Evolutionary conservation across 2,329 filamentous ascomycete genomes (phyloP), one percentile per base, ranked within the genome.

Genomic region (Botrytis galanthina): DNA sequence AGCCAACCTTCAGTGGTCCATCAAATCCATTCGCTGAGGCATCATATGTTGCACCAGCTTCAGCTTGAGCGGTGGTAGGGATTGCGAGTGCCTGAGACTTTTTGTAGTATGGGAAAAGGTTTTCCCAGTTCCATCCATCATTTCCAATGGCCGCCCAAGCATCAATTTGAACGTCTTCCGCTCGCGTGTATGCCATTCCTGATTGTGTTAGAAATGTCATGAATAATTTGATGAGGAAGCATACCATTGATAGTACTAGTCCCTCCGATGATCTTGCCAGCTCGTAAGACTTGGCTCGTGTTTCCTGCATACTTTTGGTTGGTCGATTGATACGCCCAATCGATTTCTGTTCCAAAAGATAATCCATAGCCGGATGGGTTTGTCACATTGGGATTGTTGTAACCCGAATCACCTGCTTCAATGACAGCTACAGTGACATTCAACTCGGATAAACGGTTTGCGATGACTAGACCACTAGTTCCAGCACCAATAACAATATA

Each of bases 241-340:
- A 81, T 72, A 74, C 74, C 75, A 77, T 85, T 85, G 71, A 85
- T 84, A 16, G 80, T 79, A 26, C 82, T 84, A 4, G 83, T 83
- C 9, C 83, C 84, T 61, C 83, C 83, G 3, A 85, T 75, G 0
- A 82, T 83, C 74, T 83, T 85, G 4, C 83, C 84, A n/a, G 82
- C 82, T 62, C 79, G 79, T 63, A 84, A 78, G 7, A 76, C 77
- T 48, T 83, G 76, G 0, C 70, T 75, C 7, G 48, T 73, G 39
- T 79, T 78, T 14, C 76, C 79, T 3, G 78, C 81, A 78, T 83
- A 83, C 39, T 77, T 60, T 74, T 80, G 79, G 12, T 77, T 75
- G 37, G 73, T 76, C 42, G 80, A 80, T 26, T 75, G 59, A 66
- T 78, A 80, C 61, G 78, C 78, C 79, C 78, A 81, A 67, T 80